Conservation (phyloP, 352 stramenopile species). For the Phytophthora pluvialis region DNA sequence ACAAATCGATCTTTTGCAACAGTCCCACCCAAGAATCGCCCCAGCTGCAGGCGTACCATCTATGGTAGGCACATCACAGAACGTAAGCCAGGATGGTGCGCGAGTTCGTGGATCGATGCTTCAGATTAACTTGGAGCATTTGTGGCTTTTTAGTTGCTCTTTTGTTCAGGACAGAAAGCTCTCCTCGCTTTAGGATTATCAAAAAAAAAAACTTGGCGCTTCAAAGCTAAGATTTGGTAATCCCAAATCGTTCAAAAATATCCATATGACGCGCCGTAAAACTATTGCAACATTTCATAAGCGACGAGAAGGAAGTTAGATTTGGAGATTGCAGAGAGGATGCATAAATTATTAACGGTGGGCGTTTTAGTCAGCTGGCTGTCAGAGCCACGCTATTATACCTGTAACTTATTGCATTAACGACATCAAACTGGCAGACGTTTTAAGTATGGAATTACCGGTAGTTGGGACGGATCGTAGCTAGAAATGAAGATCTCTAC, state of each 20-base stretch:
- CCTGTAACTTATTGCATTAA: no score
- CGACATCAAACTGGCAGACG: no score
- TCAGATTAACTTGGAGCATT: slow-evolving; percentile 11
- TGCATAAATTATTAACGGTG: background rate
- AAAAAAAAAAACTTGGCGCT: background rate
- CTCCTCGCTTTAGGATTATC: background rate
- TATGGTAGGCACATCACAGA: slow-evolving; percentile 14
- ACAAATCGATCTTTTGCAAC: background rate
- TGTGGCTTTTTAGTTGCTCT: background rate
- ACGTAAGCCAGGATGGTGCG: slow-evolving; percentile 15
- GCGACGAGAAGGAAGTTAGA: slow-evolving; percentile 1
- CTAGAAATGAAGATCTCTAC: no score
- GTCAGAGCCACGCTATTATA: no score
- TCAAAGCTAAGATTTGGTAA: slow-evolving; percentile 11
- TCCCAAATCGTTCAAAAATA: slow-evolving; percentile 28
- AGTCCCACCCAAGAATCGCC: background rate
- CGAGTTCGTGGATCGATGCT: slow-evolving; percentile 4
- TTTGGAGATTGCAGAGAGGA: slow-evolving; percentile 14
- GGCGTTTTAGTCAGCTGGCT: no score
- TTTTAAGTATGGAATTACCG: no score
- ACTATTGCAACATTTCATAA: background rate
- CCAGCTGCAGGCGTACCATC: slow-evolving; percentile 8
- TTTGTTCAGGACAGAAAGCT: background rate
- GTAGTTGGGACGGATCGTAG: no score
- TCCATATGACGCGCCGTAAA: slow-evolving; percentile 22